A percentile compares a stretch with the other conserved stretches of the same genome.
These are phyloP conservation scores for Colletotrichum plurivorum DNA, from an alignment of 2,329 filamentous ascomycete species.

Conservation along the genomic window DNA sequence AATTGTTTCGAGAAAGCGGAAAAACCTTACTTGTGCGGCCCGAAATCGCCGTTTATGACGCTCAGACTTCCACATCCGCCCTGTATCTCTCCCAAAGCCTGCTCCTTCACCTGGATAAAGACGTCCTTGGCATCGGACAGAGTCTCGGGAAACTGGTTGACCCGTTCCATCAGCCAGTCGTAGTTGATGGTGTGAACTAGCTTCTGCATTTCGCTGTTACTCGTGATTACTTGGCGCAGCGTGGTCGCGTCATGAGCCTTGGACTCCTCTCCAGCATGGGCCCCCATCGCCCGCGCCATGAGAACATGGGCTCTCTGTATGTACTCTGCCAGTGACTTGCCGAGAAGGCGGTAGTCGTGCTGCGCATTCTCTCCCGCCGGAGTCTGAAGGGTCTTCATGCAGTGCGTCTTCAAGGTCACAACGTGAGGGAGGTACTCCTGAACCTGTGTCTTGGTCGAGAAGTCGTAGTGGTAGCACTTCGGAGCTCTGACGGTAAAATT, in stretches of 20 bases:
- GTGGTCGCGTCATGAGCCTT: background rate
- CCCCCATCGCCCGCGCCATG: background rate
- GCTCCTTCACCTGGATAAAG: slow-evolving; percentile 21
- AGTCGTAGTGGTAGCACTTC: slow-evolving; percentile 61
- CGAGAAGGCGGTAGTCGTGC: slow-evolving; percentile 58
- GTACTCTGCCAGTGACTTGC: slow-evolving; percentile 55
- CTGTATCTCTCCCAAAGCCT: background rate
- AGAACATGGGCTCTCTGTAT: background rate
- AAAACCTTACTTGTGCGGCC: slow-evolving; percentile 68
- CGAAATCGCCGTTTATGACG: slow-evolving; percentile 73
- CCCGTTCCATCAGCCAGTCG: slow-evolving; percentile 65
- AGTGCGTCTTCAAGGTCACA: slow-evolving; percentile 64
- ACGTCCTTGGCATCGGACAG: slow-evolving; percentile 51
- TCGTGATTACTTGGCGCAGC: background rate
- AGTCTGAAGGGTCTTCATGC: slow-evolving; percentile 53
- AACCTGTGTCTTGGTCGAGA: slow-evolving; percentile 64
- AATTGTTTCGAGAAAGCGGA: no score
- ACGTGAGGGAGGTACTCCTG: slow-evolving; percentile 66
- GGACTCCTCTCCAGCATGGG: fast-evolving
- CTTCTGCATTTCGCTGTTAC: slow-evolving; percentile 1
- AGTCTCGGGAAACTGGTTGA: slow-evolving; percentile 57
- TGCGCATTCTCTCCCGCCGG: slow-evolving; percentile 40
- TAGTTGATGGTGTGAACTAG: slow-evolving; percentile 16
- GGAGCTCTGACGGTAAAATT: slow-evolving; percentile 61
- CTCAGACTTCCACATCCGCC: background rate